Percentiles rank a stretch among this genome's conserved stretches.
These are phyloP conservation scores for Curvularia lunata DNA, from an alignment of 2,329 filamentous ascomycete genomes.

Conservation along the genomic window DNA sequence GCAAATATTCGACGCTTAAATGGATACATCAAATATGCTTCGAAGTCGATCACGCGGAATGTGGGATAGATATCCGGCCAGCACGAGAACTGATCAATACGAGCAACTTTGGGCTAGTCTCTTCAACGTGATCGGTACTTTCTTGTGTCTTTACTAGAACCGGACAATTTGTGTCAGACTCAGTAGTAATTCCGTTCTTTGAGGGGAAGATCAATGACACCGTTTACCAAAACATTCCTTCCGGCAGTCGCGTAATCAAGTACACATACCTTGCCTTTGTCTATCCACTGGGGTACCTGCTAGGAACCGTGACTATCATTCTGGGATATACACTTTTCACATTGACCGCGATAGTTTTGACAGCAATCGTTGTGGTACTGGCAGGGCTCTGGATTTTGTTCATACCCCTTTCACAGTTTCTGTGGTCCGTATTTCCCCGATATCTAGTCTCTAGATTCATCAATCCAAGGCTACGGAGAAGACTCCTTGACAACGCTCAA, in stretches of 20 bases:
- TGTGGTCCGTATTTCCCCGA: conserved; percentile 5
- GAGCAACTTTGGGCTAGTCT: background rate
- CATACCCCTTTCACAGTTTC: background rate
- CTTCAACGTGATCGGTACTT: too few species aligned
- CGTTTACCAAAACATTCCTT: background rate
- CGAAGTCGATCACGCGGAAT: background rate
- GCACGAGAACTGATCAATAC: background rate
- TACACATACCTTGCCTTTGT: background rate
- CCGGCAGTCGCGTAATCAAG: background rate
- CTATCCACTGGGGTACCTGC: background rate
- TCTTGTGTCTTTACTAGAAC: background rate
- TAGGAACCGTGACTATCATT: background rate
- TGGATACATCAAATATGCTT: background rate
- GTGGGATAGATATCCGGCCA: background rate
- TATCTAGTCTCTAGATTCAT: conserved; percentile 11
- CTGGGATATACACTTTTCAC: background rate
- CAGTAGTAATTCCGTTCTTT: background rate
- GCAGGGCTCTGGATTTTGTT: background rate
- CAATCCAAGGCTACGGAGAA: background rate
- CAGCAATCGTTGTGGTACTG: background rate
- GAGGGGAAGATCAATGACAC: background rate
- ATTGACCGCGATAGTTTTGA: background rate
- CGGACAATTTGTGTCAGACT: too few species aligned
- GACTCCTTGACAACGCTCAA: conserved; percentile 2
- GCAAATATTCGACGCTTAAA: too few species aligned